Percentiles rank a stretch among this genome's conserved stretches.
These are phyloP conservation scores for Trypanosoma lewisi DNA, from an alignment of 208 protist genomes.

Conservation along the genomic window DNA sequence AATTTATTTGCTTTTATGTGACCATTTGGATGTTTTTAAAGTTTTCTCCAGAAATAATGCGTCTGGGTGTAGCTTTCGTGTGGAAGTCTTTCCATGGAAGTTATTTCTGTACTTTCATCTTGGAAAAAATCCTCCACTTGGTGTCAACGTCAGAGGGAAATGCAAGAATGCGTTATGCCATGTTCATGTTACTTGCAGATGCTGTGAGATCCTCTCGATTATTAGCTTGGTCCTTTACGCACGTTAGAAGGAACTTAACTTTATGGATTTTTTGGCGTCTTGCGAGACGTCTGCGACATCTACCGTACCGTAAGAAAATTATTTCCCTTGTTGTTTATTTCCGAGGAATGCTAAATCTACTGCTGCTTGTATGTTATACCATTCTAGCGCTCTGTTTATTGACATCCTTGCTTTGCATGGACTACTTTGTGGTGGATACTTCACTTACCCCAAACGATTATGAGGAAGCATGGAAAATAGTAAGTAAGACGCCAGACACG, in stretches of 20 bases:
- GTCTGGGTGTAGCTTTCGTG: background rate
- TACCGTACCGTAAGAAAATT: conserved; percentile 1
- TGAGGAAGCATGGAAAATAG: conserved; percentile 10
- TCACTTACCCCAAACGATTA: conserved; percentile 6
- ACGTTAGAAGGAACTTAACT: conserved; percentile 6
- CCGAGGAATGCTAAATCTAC: conserved; percentile 13
- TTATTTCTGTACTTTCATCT: background rate
- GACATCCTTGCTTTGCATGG: conserved; percentile 10
- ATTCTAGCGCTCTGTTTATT: conserved; percentile 17
- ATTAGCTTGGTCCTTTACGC: background rate
- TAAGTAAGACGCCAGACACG: background rate
- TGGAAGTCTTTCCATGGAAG: conserved; percentile 10
- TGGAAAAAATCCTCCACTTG: conserved; percentile 5
- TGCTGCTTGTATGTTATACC: conserved; percentile 1
- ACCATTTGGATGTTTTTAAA: conserved; percentile 2
- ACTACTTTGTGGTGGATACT: conserved; percentile 14
- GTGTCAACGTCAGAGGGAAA: conserved; percentile 1
- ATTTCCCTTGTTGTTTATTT: conserved; percentile 12
- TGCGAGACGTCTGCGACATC: background rate
- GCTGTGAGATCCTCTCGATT: conserved; percentile 17
- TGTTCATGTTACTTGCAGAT: conserved; percentile 14
- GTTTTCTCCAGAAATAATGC: conserved; percentile 9
- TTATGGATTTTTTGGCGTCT: conserved; percentile 2
- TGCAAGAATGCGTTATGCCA: conserved; percentile 3
- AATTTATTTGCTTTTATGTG: conserved; percentile 17